Conservation (phyloP, 371 early-diverging fungal species). For the Mucor velutinosus region DNA sequence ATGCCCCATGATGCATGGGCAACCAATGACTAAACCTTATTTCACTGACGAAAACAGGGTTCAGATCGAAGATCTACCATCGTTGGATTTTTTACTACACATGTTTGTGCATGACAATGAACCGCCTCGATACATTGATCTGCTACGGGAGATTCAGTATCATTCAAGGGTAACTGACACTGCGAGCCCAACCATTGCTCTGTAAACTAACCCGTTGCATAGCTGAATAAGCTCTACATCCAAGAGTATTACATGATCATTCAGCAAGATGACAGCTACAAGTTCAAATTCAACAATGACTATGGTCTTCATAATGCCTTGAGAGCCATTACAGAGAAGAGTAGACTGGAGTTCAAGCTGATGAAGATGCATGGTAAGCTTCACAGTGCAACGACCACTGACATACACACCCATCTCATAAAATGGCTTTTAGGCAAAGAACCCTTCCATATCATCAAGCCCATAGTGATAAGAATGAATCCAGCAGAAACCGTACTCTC, state of each 20-base stretch:
- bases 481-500: background rate
- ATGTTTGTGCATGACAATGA: constrained; percentile 19
- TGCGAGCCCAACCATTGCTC: background rate
- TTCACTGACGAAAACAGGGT: constrained; percentile 13
- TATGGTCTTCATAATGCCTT: constrained; percentile 21
- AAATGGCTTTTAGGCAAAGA: background rate
- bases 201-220: background rate
- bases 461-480: background rate
- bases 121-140: constrained; percentile 17
- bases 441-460: background rate
- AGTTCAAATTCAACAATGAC: constrained; percentile 20
- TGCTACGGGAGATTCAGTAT: constrained; percentile 21
- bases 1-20: background rate
- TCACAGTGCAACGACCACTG: no score
- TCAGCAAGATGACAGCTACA: constrained; percentile 10
- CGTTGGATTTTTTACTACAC: constrained; percentile 17
- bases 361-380: constrained; percentile 6
- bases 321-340: constrained; percentile 10
- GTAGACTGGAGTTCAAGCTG: constrained; percentile 18
- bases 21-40: background rate
- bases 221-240: background rate
- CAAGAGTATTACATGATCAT: constrained; percentile 15
- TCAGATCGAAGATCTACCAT: constrained; percentile 21
- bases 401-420: no score
- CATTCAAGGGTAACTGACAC: constrained; percentile 14